These are phyloP conservation scores for Triticum urartu DNA, from an alignment of 176 grass and related monocot species.

Conservation along the genomic window DNA sequence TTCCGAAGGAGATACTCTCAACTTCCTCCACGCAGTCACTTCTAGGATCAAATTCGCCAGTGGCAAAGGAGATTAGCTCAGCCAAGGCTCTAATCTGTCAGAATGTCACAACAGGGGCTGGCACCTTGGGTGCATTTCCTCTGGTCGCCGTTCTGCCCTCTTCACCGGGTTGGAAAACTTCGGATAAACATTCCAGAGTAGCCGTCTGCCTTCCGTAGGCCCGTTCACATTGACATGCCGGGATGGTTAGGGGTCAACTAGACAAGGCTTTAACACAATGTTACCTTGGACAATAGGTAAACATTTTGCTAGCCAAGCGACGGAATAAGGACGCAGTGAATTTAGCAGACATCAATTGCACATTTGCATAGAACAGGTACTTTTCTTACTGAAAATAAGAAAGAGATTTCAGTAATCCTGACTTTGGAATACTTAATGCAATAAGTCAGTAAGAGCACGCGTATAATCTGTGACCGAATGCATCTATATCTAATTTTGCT, in stretches of 20 bases:
- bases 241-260: background rate
- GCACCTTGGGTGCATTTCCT: background rate
- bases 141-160: background rate
- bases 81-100: background rate
- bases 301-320: constrained; percentile 4
- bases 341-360: background rate
- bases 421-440: background rate
- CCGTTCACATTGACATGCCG: background rate
- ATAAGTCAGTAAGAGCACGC: background rate
- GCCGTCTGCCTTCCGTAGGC: background rate
- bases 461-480: background rate
- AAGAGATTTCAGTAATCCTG: background rate
- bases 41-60: background rate
- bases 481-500: background rate
- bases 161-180: background rate
- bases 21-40: background rate
- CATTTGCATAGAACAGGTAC: background rate
- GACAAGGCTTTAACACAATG: constrained; percentile 37
- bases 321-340: background rate
- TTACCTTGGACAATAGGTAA: constrained; percentile 37
- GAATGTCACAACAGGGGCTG: background rate
- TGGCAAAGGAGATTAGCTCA: background rate
- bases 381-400: background rate
- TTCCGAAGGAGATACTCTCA: background rate
- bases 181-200: background rate